phyloP scores from a whole-genome alignment of 768 basidiomycete genomes.

The Pilatotrama ljubarskyi region DNA sequence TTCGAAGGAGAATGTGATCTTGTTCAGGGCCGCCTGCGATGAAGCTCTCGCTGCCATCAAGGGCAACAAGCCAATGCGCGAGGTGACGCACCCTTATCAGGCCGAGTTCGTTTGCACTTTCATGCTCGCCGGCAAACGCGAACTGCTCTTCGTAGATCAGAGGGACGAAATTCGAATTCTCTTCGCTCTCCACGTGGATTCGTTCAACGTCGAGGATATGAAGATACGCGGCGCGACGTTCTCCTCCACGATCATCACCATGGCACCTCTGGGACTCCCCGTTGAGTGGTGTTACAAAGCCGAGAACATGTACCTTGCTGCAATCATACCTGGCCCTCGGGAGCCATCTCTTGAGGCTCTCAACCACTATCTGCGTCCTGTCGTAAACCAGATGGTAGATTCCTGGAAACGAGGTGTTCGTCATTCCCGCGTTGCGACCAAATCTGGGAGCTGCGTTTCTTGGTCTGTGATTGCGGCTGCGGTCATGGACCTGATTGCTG shows the following conservation, averaged over 20 bases:
- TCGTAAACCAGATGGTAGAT: conserved; percentile 24
- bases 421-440: conserved; percentile 13
- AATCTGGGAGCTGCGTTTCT: conserved; percentile 13
- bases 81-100: not conserved
- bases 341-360: conserved; percentile 24
- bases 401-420: conserved; percentile 22
- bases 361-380: conserved; percentile 26
- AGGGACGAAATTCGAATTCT: not conserved
- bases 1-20: not conserved
- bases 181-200: conserved; percentile 11
- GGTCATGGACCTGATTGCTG: conserved; percentile 35
- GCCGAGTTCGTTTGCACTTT: not conserved
- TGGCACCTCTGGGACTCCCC: conserved; percentile 37
- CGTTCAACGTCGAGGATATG: conserved; percentile 3
- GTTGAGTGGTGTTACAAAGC: conserved; percentile 31
- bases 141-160: not conserved
- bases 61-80: not conserved
- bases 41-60: not conserved
- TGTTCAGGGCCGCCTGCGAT: not conserved
- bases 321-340: conserved; percentile 27
- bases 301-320: conserved; percentile 35
- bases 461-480: conserved; percentile 21
- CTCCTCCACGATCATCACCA: conserved; percentile 31
- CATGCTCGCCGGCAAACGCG: not conserved
- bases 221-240: not conserved